A percentile compares a stretch with the other conserved stretches of the same genome.
phyloP scores from a whole-genome alignment of 2,329 filamentous ascomycete species.

The Aspergillus glaucus region DNA sequence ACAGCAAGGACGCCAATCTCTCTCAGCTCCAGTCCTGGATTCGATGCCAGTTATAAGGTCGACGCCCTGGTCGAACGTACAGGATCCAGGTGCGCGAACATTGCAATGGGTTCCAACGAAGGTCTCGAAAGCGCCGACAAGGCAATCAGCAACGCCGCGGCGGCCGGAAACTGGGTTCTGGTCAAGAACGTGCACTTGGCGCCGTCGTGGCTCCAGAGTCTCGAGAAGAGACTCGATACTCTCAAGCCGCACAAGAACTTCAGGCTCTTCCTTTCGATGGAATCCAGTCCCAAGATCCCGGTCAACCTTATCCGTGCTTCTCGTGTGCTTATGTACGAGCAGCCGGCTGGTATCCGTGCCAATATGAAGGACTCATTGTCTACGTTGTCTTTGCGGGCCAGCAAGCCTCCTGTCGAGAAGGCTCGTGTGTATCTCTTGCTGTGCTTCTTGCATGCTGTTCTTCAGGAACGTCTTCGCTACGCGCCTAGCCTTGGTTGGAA shows the following conservation, averaged over 20 bases:
- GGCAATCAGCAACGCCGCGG: slow-evolving; percentile 85
- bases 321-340: slow-evolving; percentile 93
- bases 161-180: slow-evolving; percentile 89
- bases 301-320: slow-evolving; percentile 92
- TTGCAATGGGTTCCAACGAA: slow-evolving; percentile 98
- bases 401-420: slow-evolving; percentile 83
- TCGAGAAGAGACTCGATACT: slow-evolving; percentile 93
- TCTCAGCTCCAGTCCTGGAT: slow-evolving; percentile 88
- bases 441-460: slow-evolving; percentile 90
- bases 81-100: slow-evolving; percentile 81
- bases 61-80: slow-evolving; percentile 85
- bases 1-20: slow-evolving; percentile 79
- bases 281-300: slow-evolving; percentile 91
- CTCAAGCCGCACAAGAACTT: slow-evolving; percentile 92
- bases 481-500: slow-evolving; percentile 94
- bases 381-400: slow-evolving; percentile 67
- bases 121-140: slow-evolving; percentile 88
- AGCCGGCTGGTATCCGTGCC: slow-evolving; percentile 89
- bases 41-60: slow-evolving; percentile 98
- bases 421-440: slow-evolving; percentile 82
- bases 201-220: slow-evolving; percentile 89
- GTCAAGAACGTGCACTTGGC: slow-evolving; percentile 98
- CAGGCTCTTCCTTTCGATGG: slow-evolving; percentile 95
- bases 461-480: slow-evolving; percentile 91
- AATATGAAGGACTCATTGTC: slow-evolving; percentile 98